Base-by-base conservation (phyloP, 768 basidiomycete genomes). In the Russula brevipes region DNA sequence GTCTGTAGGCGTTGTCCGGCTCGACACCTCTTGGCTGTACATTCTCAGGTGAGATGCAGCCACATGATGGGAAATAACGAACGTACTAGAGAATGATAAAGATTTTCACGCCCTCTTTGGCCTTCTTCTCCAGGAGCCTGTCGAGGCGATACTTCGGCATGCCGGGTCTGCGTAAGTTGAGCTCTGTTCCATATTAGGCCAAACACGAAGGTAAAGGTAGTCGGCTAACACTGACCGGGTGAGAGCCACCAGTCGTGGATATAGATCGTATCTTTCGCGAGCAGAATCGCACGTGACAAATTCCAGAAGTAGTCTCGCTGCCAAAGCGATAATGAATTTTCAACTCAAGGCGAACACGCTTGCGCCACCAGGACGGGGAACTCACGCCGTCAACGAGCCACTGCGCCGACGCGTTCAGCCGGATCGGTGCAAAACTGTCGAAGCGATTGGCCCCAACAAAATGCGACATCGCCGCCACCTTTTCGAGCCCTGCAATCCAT, bases 241-340 rank as follows among this genome's bases (percentile, higher is more conserved):
- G 92, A 92, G 30, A 94, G 77, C 97, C 96, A 98, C 96, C 96
- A 98, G 74, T 96, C 96, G 71, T 98, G 97, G 42, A 98, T 97
- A 72, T 94, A 95, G 59, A 97, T 94, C 50, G 77, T 81, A 69
- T 93, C 88, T 72, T 87, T 88, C 0, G 96, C 96, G 68, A 97
- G 81, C 31, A 91, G 79, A 52, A 99, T 87, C 0, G 96, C 96
- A 45, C 92, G 83, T 30, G 91, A 92, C 30, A 99, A 77, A 71
- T 95, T 96, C 97, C 96, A 99, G 76, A 94, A 96, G 72, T 99
- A 99, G 73, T 99, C 96, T 11, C 96, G 86, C 90, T 95, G 57
- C 66, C 6, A 14, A 57, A 42, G 44, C 24, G 24, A 24, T 24
- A 24, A 24, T 24, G 24, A 24, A 1, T 24, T 1, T 24, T 1